Evolutionary conservation across 208 protist genomes (phyloP).

Genomic region (Naegleria lovaniensis): DNA sequence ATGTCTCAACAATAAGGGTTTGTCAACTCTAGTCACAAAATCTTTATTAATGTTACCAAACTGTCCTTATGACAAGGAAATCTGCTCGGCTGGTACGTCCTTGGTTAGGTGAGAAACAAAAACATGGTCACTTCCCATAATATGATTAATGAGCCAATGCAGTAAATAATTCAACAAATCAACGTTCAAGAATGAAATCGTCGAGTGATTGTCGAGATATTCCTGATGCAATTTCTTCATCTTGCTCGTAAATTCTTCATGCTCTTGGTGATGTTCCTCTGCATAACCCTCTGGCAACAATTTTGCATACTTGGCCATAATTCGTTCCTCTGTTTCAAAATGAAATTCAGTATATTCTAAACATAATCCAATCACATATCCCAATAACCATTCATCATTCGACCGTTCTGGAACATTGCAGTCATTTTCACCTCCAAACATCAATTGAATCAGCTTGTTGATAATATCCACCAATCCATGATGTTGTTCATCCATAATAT

Average conservation of each 20-base stretch:
- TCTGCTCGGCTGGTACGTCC: too few relatives aligned
- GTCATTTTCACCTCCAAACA: neutral
- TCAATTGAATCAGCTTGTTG: neutral
- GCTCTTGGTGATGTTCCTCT: neutral
- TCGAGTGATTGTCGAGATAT: neutral
- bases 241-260: neutral
- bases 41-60: too few relatives aligned
- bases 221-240: neutral
- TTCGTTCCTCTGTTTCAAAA: neutral
- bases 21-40: too few relatives aligned
- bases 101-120: neutral
- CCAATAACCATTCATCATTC: neutral
- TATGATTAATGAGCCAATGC: neutral
- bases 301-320: neutral
- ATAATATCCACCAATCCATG: neutral
- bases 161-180: neutral
- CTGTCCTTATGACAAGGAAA: too few relatives aligned
- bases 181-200: neutral
- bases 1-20: too few relatives aligned
- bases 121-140: neutral
- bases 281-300: neutral
- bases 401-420: neutral
- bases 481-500: neutral
- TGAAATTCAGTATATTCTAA: neutral
- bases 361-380: neutral